phyloP scores from a whole-genome alignment of 2,329 filamentous ascomycete genomes.

The Colletotrichum liaoningense region DNA sequence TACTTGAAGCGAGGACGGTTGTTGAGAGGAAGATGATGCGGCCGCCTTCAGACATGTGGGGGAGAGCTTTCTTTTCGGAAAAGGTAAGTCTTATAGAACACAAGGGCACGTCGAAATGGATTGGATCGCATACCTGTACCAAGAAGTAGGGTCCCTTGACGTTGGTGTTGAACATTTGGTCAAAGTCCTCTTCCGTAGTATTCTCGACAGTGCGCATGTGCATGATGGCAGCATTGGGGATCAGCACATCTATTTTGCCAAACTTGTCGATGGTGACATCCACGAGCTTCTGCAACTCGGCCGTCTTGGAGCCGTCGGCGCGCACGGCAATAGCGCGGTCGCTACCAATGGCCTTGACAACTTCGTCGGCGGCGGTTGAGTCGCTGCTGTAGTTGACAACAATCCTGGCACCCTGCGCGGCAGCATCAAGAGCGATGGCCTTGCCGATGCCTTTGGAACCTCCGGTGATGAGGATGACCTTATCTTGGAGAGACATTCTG shows the following conservation, averaged over 20 bases:
- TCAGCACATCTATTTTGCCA: conserved; percentile 68
- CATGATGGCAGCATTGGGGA: conserved; percentile 67
- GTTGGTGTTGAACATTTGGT: conserved; percentile 61
- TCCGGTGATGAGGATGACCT: conserved; percentile 63
- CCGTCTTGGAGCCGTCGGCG: conserved; percentile 62
- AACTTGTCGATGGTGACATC: conserved; percentile 59
- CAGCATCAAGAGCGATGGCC: conserved; percentile 68
- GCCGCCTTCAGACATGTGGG: conserved; percentile 60
- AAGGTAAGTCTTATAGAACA: background rate
- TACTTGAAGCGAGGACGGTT: conserved; percentile 47
- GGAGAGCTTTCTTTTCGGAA: conserved; percentile 56
- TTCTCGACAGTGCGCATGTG: conserved; percentile 60
- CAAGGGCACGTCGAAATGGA: background rate
- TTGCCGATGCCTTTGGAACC: conserved; percentile 70
- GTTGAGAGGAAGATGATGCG: conserved; percentile 66
- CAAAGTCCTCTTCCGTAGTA: conserved; percentile 63
- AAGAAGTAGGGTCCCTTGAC: conserved; percentile 70
- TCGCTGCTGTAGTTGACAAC: conserved; percentile 68
- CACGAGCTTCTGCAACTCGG: conserved; percentile 61
- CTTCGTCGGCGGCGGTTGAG: conserved; percentile 55
- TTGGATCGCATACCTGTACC: conserved; percentile 46
- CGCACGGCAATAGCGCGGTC: conserved; percentile 64
- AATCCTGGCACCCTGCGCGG: conserved; percentile 65
- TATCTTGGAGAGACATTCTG: conserved; percentile 49
- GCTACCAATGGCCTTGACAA: conserved; percentile 60